These are phyloP conservation scores for Chaetoscypha palmicola DNA, from an alignment of 2,329 filamentous ascomycete genomes.

Conservation along the genomic window DNA sequence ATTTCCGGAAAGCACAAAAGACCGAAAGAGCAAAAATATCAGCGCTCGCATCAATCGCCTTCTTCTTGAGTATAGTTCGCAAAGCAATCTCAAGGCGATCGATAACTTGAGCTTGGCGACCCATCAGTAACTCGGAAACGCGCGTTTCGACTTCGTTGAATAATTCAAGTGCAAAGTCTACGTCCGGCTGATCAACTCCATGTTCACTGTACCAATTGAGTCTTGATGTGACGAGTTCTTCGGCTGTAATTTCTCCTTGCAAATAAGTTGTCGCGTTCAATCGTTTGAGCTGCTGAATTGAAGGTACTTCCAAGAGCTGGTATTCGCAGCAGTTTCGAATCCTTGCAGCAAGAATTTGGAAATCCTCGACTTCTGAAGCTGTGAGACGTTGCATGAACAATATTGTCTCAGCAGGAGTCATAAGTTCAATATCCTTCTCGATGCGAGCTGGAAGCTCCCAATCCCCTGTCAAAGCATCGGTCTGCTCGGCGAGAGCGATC, in stretches of 20 bases:
- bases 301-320: conserved; percentile 34
- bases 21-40: conserved; percentile 51
- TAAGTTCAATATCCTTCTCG: conserved; percentile 35
- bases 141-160: conserved; percentile 31
- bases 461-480: conserved; percentile 29
- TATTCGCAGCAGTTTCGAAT: conserved; percentile 12
- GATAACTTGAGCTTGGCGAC: conserved; percentile 17
- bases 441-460: conserved; percentile 31
- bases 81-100: conserved; percentile 10
- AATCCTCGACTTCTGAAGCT: conserved; percentile 14
- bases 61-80: conserved; percentile 5
- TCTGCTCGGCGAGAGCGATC: conserved; percentile 29
- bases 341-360: conserved; percentile 22
- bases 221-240: conserved; percentile 33
- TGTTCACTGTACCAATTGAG: conserved; percentile 37
- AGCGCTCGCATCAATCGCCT: conserved; percentile 37
- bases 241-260: conserved; percentile 30
- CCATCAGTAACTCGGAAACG: not conserved
- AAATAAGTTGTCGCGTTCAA: conserved; percentile 36
- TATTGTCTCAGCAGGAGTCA: conserved; percentile 36
- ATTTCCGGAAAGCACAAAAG: conserved; percentile 49
- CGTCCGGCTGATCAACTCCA: conserved; percentile 30
- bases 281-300: conserved; percentile 34
- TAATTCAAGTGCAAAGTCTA: conserved; percentile 30
- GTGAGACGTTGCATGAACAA: conserved; percentile 32